Evolutionary conservation across 1,284 basidiomycete genomes (phyloP), one percentile per base, ranked within the genome.

Genomic region (Pisolithus thermaeus): DNA sequence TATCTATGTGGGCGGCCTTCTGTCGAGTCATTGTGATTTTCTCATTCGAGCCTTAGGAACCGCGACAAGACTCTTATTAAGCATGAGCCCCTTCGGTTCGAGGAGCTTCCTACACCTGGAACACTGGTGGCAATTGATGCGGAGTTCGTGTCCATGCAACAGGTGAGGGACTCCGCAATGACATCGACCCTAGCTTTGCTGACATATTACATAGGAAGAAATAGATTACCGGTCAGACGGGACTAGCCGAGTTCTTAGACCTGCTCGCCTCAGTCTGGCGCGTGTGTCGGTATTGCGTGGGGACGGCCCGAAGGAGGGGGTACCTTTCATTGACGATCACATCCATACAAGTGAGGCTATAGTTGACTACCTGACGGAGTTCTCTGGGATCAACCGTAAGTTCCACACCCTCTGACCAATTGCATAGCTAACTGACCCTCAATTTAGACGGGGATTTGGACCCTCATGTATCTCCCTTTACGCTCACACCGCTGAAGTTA

Each of bases 281-380:
- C 83, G 97, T 22, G 96, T 99, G 0, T 97, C 94, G 1, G 95
- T 97, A 2, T 70, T 99, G 44, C 81, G 97, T 6, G 95, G 94
- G 6, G 80, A 90, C 58, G 93, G 91, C 0, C 71, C 74, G 0
- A 81, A 83, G 57, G 83, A 90, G 61, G 91, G 90, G 7, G 69
- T 87, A 14, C 93, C 96, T 1, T 97, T 98, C 70, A 97, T 99
- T 61, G 97, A 99, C 61, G 97, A 99, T 63, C 92, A 99, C 62
- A 98, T 99, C 47, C 88, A 93, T 61, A 97, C 94, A 1, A 95
- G 88, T 59, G 97, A 97, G 65, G 79, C 83, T 3, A 91, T 99
- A 44, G 92, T 97, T 11, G 94, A 99, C 70, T 98, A 98, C 66
- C 72, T 99, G 55, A 99, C 96, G 0, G 94, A 98, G 66, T 98